Percentiles rank a stretch among this genome's conserved stretches.
Evolutionary conservation across 1,139 yeast species (phyloP).

Genomic region (Lodderomyces orthopsilosis): DNA sequence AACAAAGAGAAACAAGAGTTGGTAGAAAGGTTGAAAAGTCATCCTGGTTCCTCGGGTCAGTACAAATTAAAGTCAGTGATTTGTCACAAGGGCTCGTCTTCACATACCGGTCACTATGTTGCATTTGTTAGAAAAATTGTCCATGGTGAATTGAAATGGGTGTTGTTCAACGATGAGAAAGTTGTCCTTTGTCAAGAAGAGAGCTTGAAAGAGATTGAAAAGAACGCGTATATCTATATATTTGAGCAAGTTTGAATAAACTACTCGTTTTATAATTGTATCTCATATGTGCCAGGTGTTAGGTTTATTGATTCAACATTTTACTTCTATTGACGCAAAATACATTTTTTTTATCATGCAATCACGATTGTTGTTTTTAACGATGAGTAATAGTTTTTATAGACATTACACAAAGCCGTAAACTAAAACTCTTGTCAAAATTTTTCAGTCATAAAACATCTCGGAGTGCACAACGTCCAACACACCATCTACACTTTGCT

Average conservation of each 20-base stretch:
- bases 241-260: constrained; percentile 24
- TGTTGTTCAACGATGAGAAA: constrained; percentile 89
- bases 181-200: constrained; percentile 69
- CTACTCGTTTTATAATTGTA: neutral
- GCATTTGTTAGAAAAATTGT: constrained; percentile 58
- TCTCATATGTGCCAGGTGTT: too few species aligned
- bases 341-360: constrained; percentile 1
- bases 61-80: constrained; percentile 69
- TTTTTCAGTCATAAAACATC: neutral
- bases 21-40: constrained; percentile 15
- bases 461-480: neutral
- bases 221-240: constrained; percentile 62
- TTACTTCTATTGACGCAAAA: too few species aligned
- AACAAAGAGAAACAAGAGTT: constrained; percentile 23
- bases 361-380: neutral
- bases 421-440: neutral
- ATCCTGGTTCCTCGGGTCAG: constrained; percentile 11
- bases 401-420: neutral
- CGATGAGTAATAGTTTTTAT: constrained; percentile 1
- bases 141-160: constrained; percentile 59
- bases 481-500: neutral
- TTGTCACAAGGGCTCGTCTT: constrained; percentile 92
- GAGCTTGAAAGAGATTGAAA: constrained; percentile 60
- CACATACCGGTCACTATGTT: constrained; percentile 96
- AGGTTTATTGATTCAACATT: too few species aligned